Evolutionary conservation across 441 rosid species (phyloP).

Genomic region (Adansonia grandidieri): DNA sequence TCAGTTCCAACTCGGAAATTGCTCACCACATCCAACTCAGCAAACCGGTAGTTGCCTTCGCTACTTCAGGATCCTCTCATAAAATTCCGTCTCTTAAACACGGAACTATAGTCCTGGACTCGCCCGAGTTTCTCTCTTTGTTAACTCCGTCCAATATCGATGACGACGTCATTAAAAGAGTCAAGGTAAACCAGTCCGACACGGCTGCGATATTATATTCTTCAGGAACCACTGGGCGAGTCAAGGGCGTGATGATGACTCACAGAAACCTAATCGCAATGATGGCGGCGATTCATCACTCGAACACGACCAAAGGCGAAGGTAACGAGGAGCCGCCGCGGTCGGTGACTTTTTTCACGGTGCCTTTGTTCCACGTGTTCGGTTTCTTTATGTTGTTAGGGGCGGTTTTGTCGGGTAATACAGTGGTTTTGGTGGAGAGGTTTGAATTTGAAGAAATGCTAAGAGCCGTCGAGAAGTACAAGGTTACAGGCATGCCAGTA

Average conservation of each 20-base stretch:
- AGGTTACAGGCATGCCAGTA: slow-evolving; percentile 65
- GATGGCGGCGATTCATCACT: slow-evolving; percentile 43
- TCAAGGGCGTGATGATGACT: slow-evolving; percentile 71
- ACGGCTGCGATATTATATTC: slow-evolving; percentile 76
- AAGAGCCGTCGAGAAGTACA: slow-evolving; percentile 61
- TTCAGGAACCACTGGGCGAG: slow-evolving; percentile 82
- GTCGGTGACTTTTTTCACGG: slow-evolving; percentile 53
- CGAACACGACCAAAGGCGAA: background rate
- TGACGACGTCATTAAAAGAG: slow-evolving; percentile 3
- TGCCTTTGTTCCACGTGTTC: slow-evolving; percentile 81
- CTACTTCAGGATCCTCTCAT: slow-evolving; percentile 57
- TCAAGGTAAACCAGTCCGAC: slow-evolving; percentile 59
- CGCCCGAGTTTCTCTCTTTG: slow-evolving; percentile 67
- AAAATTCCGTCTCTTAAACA: slow-evolving; percentile 52
- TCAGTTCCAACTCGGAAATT: slow-evolving; percentile 62
- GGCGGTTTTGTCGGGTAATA: slow-evolving; percentile 57
- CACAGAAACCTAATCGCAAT: slow-evolving; percentile 74
- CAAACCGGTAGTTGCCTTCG: slow-evolving; percentile 72
- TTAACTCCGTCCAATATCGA: slow-evolving; percentile 30
- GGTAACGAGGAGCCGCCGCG: slow-evolving; percentile 40
- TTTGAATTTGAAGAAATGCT: slow-evolving; percentile 76
- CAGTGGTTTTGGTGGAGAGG: slow-evolving; percentile 63
- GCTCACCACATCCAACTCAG: slow-evolving; percentile 61
- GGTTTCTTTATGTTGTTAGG: slow-evolving; percentile 67
- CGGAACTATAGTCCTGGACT: slow-evolving; percentile 67